These are phyloP conservation scores for Paecilomyces formosus DNA, from an alignment of 2,329 filamentous ascomycete genomes.

Conservation along the genomic window DNA sequence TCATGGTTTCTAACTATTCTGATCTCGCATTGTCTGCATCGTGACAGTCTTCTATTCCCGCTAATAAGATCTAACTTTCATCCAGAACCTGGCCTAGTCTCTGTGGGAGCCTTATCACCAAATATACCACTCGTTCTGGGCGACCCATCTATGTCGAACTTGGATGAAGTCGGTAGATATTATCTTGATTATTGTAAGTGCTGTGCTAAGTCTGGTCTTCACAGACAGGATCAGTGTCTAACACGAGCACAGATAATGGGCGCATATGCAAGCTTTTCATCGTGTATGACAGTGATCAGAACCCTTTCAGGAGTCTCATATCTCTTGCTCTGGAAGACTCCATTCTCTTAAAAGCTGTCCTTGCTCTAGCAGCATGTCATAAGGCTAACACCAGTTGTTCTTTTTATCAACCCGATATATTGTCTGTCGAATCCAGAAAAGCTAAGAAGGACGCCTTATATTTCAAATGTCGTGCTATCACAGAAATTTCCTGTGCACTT, in stretches of 20 bases:
- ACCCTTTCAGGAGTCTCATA: constrained; percentile 26
- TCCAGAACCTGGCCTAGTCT: background rate
- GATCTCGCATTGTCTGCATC: background rate
- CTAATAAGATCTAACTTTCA: background rate
- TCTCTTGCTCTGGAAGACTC: constrained; percentile 19
- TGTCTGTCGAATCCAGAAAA: constrained; percentile 4
- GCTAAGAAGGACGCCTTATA: constrained; percentile 21
- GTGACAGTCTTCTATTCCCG: background rate
- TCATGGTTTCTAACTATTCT: background rate
- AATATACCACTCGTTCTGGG: background rate
- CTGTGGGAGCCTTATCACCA: background rate
- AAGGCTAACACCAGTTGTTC: constrained; percentile 20
- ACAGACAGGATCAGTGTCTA: background rate
- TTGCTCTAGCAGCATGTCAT: constrained; percentile 28
- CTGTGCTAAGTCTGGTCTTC: background rate
- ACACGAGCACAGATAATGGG: constrained; percentile 18
- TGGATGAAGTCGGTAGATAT: constrained; percentile 17
- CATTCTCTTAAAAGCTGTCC: constrained; percentile 21
- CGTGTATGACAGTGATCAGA: constrained; percentile 27
- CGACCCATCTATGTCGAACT: constrained; percentile 1
- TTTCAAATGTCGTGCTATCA: constrained; percentile 28
- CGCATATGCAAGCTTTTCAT: constrained; percentile 28
- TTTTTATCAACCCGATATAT: constrained; percentile 10
- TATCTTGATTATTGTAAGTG: constrained; percentile 28
- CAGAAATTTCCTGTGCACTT: constrained; percentile 17